Percentiles rank a stretch among this genome's conserved stretches.
These are phyloP conservation scores for Apiospora arundinis DNA, from an alignment of 2,329 filamentous ascomycete species.

Conservation along the genomic window DNA sequence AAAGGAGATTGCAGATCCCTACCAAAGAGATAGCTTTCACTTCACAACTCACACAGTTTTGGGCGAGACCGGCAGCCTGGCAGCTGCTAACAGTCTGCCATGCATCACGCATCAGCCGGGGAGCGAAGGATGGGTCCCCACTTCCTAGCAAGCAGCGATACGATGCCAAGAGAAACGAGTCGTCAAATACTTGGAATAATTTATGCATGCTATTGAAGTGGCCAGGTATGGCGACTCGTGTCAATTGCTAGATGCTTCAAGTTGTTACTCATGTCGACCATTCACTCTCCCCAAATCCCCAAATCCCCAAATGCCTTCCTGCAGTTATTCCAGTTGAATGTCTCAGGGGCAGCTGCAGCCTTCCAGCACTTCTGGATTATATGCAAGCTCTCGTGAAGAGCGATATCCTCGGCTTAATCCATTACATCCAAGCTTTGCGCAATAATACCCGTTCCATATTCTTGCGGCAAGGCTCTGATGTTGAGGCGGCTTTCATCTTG, in stretches of 20 bases:
- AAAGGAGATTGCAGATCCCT: not conserved
- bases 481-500: no score
- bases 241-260: not conserved
- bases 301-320: no score
- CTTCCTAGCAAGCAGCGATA: not conserved
- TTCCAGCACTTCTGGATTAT: not conserved
- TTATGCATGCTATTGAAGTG: not conserved
- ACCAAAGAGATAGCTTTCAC: not conserved
- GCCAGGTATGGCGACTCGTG: constrained; percentile 1
- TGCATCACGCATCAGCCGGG: not conserved
- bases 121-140: not conserved
- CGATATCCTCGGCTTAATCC: not conserved
- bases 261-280: not conserved
- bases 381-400: not conserved
- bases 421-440: not conserved
- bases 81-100: not conserved
- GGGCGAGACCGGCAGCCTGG: not conserved
- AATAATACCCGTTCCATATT: not conserved
- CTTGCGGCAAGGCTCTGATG: not conserved
- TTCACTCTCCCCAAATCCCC: no score
- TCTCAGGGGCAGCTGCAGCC: no score
- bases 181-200: not conserved
- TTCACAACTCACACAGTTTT: not conserved
- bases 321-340: no score
- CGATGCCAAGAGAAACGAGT: not conserved